Percentiles rank a stretch among this genome's conserved stretches.
These are phyloP conservation scores for Alloteropsis semialata DNA, from an alignment of 176 grass and related monocot genomes.

Conservation along the genomic window DNA sequence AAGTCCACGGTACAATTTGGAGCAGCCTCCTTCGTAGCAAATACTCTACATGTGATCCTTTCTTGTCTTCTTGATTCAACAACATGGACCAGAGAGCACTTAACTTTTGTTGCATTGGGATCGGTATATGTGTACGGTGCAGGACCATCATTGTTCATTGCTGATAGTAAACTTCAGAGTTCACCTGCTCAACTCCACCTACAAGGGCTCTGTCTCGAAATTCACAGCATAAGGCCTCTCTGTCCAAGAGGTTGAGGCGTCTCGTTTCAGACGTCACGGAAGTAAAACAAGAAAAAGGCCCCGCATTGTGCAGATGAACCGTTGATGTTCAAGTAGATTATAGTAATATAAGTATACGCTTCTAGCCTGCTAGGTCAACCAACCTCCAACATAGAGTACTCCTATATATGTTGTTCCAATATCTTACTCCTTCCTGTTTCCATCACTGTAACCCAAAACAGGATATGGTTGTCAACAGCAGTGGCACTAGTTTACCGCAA, in stretches of 20 bases:
- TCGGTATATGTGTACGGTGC: background rate
- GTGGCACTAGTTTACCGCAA: background rate
- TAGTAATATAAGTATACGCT: background rate
- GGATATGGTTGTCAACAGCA: background rate
- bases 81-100: too few species aligned
- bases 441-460: background rate
- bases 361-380: background rate
- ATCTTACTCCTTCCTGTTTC: background rate
- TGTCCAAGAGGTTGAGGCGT: background rate
- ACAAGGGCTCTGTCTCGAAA: background rate
- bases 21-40: too few species aligned
- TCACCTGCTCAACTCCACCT: too few species aligned
- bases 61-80: too few species aligned
- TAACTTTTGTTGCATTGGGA: background rate
- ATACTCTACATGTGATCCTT: too few species aligned
- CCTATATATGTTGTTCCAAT: background rate
- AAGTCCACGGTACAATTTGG: too few species aligned
- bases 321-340: background rate
- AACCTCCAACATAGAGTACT: background rate
- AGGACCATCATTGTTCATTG: background rate
- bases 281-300: background rate
- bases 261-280: background rate
- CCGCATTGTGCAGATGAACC: background rate
- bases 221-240: background rate
- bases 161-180: background rate